A percentile compares a stretch with the other conserved stretches of the same genome.
Conservation (phyloP, 805 yeast species). For the Candida sanyiensis region DNA sequence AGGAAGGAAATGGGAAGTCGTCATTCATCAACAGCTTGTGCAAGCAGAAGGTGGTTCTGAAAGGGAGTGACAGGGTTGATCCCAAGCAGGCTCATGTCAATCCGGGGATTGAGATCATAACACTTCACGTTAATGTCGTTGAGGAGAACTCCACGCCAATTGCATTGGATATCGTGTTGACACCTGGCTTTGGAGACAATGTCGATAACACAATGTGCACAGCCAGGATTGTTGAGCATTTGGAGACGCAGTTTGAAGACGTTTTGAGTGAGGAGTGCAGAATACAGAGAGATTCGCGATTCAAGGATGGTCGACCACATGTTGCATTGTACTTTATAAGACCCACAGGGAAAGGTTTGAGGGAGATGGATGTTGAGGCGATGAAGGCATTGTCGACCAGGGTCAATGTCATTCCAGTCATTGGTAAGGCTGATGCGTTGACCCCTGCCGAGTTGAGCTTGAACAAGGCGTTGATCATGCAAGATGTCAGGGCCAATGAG, state of each 20-base stretch:
- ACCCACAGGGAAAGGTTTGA: constrained; percentile 57
- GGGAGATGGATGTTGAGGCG: constrained; percentile 67
- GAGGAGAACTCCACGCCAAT: constrained; percentile 52
- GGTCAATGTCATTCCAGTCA: constrained; percentile 80
- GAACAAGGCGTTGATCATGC: constrained; percentile 48
- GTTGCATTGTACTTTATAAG: constrained; percentile 73
- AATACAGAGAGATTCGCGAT: constrained; percentile 65
- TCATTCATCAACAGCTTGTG: constrained; percentile 68
- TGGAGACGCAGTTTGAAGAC: constrained; percentile 67
- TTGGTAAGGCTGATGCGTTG: constrained; percentile 74
- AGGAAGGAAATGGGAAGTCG: constrained; percentile 68
- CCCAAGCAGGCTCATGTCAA: constrained; percentile 32
- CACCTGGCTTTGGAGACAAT: constrained; percentile 77
- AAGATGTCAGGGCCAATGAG: constrained; percentile 50
- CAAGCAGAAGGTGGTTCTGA: constrained; percentile 39
- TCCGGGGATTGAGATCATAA: constrained; percentile 38
- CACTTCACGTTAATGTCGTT: constrained; percentile 47
- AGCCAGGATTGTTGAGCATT: constrained; percentile 47
- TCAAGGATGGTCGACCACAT: constrained; percentile 70
- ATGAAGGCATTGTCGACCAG: constrained; percentile 64
- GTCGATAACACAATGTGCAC: constrained; percentile 54
- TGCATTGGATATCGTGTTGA: constrained; percentile 53
- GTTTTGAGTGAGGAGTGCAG: constrained; percentile 71
- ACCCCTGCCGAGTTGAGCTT: constrained; percentile 55
- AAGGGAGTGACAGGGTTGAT: constrained; percentile 20